Evolutionary conservation across 306 rosid species (phyloP), one percentile per base, ranked within the genome.

Genomic region (Alnus glutinosa): DNA sequence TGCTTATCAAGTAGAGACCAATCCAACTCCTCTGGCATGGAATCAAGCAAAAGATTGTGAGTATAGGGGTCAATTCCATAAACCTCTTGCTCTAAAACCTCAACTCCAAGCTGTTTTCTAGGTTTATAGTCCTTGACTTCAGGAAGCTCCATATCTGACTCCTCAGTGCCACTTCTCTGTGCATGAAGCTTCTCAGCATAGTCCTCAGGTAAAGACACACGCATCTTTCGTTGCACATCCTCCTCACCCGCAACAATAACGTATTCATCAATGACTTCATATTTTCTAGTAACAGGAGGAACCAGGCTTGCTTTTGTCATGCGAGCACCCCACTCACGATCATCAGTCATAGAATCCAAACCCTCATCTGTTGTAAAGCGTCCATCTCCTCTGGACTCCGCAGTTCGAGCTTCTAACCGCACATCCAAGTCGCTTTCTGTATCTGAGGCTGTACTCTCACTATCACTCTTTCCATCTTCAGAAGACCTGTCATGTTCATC

Each of bases 261-360:
- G 86, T 96, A 96, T 70, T 90, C 85, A 74, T 96, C 96, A 78
- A 96, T 93, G 82, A 91, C 92, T 80, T 96, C 93, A 76, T 96
- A 96, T 88, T 96, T 96, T 78, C 99, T 88, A 2, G 99, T 96
- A 79, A 91, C 98, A 30, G 99, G 99, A 87, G 99, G 99, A 87
- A 96, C 99, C 86, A 96, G 80, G 86, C 99, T 96, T 66, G 92
- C 91, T 91, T 93, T 96, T 1, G 99, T 96, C 99, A 96, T 96
- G 63, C 99, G 99, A 84, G 99, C 99, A 67, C 99, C 99, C 99
- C 99, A 96, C 82, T 96, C 97, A 44, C 97, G 98, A 70, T 96
- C 99, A 83, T 89, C 97, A 54, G 86, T 82, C 77, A 75, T 83
- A 75, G 92, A 89, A 81, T 84, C 88, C 77, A 83, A 79, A 59